These are phyloP conservation scores for Aspergillus texensis DNA, from an alignment of 2,329 filamentous ascomycete species.

Conservation along the genomic window DNA sequence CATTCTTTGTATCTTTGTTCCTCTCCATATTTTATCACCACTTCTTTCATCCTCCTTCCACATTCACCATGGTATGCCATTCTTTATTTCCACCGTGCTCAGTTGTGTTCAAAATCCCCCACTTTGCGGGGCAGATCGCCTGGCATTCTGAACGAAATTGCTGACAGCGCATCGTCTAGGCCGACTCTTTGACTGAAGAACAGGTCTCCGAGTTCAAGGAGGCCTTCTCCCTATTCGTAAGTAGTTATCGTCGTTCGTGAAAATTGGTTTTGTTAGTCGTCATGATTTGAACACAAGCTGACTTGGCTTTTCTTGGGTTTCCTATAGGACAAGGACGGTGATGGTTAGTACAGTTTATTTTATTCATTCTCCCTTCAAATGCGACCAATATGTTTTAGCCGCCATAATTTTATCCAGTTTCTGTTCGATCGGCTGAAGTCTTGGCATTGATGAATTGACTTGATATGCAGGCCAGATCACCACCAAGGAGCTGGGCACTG, in stretches of 20 bases:
- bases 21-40: constrained; percentile 17
- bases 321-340: constrained; percentile 80
- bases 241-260: constrained; percentile 44
- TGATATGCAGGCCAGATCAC: constrained; percentile 75
- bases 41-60: constrained; percentile 11
- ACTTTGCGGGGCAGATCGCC: constrained; percentile 37
- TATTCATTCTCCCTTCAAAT: neutral
- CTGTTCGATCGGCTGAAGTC: neutral
- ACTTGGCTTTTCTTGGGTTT: constrained; percentile 21
- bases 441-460: constrained; percentile 16
- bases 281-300: constrained; percentile 17
- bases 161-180: constrained; percentile 58
- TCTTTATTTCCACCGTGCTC: constrained; percentile 4
- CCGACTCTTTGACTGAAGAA: constrained; percentile 98
- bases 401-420: neutral
- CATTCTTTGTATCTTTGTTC: constrained; percentile 19
- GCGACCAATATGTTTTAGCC: constrained; percentile 8
- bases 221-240: constrained; percentile 99
- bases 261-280: neutral
- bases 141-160: constrained; percentile 22
- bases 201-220: constrained; percentile 99
- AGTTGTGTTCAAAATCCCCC: constrained; percentile 29
- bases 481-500: constrained; percentile 85
- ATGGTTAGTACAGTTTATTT: constrained; percentile 66
- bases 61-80: constrained; percentile 37